phyloP scores from a whole-genome alignment of 495 filamentous ascomycete species.

The Penicillium lividum region DNA sequence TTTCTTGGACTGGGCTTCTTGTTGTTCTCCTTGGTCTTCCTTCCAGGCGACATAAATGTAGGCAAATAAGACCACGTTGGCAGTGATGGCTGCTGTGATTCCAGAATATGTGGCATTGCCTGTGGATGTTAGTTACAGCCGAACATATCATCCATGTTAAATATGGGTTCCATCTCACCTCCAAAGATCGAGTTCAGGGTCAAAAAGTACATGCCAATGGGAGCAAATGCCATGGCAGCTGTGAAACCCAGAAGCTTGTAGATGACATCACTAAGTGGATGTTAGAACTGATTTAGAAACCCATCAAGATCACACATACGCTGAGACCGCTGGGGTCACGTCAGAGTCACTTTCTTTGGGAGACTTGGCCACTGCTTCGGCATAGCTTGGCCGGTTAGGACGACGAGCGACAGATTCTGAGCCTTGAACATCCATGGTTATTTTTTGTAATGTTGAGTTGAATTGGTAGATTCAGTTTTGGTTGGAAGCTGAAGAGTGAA shows the following conservation, averaged over 20 bases:
- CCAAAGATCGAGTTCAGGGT: constrained; percentile 73
- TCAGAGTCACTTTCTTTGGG: constrained; percentile 36
- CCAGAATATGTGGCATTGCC: constrained; percentile 88
- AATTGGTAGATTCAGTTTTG: neutral
- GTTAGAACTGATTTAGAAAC: neutral
- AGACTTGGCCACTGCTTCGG: constrained; percentile 33
- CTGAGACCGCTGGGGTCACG: constrained; percentile 68
- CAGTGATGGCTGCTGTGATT: constrained; percentile 79
- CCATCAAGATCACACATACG: constrained; percentile 50
- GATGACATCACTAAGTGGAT: constrained; percentile 70
- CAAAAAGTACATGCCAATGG: constrained; percentile 84
- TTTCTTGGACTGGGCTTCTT: constrained; percentile 63
- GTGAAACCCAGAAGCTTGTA: constrained; percentile 88
- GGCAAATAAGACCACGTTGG: constrained; percentile 86
- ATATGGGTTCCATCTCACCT: constrained; percentile 51
- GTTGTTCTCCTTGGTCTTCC: constrained; percentile 75
- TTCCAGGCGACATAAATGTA: constrained; percentile 91
- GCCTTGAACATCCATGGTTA: too few relatives aligned
- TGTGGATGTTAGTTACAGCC: constrained; percentile 27
- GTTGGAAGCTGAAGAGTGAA: neutral
- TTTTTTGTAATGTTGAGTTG: neutral
- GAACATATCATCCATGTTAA: neutral
- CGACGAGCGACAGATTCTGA: constrained; percentile 23
- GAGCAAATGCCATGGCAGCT: constrained; percentile 81
- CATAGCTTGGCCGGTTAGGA: constrained; percentile 34